phyloP scores from a whole-genome alignment of 805 yeast genomes.

The Candida patagonica region DNA sequence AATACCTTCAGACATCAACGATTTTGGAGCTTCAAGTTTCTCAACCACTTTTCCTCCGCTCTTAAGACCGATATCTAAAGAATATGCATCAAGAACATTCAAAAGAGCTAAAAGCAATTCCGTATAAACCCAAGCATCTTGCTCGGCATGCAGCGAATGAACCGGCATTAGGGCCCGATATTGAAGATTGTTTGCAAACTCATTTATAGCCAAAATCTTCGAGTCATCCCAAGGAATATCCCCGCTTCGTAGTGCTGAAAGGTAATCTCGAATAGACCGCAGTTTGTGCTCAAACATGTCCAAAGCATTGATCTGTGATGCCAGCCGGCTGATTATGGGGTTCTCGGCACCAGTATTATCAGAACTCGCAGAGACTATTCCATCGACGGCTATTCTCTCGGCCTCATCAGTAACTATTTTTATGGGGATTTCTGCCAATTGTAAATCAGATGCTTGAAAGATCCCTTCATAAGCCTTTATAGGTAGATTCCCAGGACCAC shows the following conservation, averaged over 20 bases:
- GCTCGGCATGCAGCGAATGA: slow-evolving; percentile 4
- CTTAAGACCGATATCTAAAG: background rate
- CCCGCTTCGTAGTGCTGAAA: slow-evolving; percentile 12
- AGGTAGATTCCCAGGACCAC: slow-evolving; percentile 15
- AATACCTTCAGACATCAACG: no score
- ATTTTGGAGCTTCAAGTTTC: no score
- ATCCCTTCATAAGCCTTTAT: slow-evolving; percentile 18
- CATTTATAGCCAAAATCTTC: slow-evolving; percentile 18
- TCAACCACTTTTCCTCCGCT: no score
- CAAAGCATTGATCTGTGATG: slow-evolving; percentile 20
- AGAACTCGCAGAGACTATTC: slow-evolving; percentile 15
- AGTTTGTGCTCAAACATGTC: slow-evolving; percentile 19
- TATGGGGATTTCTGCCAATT: slow-evolving; percentile 17
- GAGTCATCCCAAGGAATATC: slow-evolving; percentile 12
- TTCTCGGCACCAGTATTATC: slow-evolving; percentile 3
- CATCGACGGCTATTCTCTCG: slow-evolving; percentile 26
- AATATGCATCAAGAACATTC: slow-evolving; percentile 14
- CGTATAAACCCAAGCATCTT: slow-evolving; percentile 4
- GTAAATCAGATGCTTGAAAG: slow-evolving; percentile 7
- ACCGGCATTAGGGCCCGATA: background rate
- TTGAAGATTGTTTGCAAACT: slow-evolving; percentile 14
- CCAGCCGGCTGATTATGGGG: slow-evolving; percentile 8
- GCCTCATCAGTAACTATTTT: slow-evolving; percentile 22
- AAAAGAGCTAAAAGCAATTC: slow-evolving; percentile 20
- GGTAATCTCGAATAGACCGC: slow-evolving; percentile 15